These are phyloP conservation scores for Sarcocystis neurona DNA, from an alignment of 169 alveolate species.

Conservation along the genomic window DNA sequence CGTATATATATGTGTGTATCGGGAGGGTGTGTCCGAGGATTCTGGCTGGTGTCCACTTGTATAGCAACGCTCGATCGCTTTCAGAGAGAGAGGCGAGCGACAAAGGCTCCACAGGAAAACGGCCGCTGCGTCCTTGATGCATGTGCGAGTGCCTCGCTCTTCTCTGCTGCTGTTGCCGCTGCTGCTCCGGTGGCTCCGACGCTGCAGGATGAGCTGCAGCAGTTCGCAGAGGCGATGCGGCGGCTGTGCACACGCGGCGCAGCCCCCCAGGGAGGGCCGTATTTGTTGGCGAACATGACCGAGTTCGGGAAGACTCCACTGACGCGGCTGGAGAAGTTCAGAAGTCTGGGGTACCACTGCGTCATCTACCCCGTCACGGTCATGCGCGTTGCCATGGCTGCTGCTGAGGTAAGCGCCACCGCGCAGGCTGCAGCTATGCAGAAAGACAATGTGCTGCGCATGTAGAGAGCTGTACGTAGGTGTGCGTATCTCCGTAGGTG, in stretches of 20 bases:
- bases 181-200: background rate
- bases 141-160: background rate
- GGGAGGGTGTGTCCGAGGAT: no score
- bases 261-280: slow-evolving; percentile 74
- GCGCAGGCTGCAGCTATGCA: no score
- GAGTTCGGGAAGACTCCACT: slow-evolving; percentile 86
- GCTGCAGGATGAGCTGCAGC: slow-evolving; percentile 30
- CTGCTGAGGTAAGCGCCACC: no score
- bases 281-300: slow-evolving; percentile 87
- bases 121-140: background rate
- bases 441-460: no score
- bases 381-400: slow-evolving; percentile 85
- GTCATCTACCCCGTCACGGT: slow-evolving; percentile 89
- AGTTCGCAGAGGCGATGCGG: slow-evolving; percentile 50
- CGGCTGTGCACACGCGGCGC: slow-evolving; percentile 19
- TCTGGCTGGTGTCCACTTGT: background rate
- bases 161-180: background rate
- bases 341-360: slow-evolving; percentile 74
- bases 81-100: no score
- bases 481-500: no score
- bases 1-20: no score
- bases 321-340: slow-evolving; percentile 34
- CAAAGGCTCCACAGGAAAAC: no score
- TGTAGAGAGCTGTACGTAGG: no score
- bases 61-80: no score